These are phyloP conservation scores for Lenwebbia sp. DNA, from an alignment of 345 rosid genomes.

Conservation along the genomic window DNA sequence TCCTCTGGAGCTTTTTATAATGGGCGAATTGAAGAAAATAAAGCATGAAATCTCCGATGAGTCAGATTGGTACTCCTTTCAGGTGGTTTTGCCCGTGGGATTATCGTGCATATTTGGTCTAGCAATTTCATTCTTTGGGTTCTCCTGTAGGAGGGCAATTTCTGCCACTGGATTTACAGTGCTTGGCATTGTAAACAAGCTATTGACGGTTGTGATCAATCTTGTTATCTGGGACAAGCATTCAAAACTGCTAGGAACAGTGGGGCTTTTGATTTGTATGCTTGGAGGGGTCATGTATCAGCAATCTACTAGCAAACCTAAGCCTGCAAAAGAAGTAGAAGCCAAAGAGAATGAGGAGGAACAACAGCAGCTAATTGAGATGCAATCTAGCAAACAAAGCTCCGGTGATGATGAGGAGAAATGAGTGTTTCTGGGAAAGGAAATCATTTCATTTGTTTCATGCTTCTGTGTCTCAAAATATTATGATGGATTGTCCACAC, in stretches of 20 bases:
- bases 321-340: conserved; percentile 26
- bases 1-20: conserved; percentile 82
- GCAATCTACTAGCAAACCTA: conserved; percentile 73
- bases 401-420: conserved; percentile 9
- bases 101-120: conserved; percentile 78
- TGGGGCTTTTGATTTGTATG: conserved; percentile 89
- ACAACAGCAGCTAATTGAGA: conserved; percentile 57
- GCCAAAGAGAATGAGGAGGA: conserved; percentile 50
- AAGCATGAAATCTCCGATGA: conserved; percentile 63
- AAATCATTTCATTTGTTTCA: neutral
- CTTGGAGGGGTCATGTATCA: conserved; percentile 87
- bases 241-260: conserved; percentile 64
- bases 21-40: conserved; percentile 92
- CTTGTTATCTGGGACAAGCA: conserved; percentile 90
- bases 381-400: conserved; percentile 37
- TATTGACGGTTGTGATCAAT: conserved; percentile 84
- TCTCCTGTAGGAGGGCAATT: conserved; percentile 86
- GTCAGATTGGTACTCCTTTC: conserved; percentile 69
- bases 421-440: neutral
- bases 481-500: neutral
- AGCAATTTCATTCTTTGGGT: conserved; percentile 94
- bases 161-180: conserved; percentile 99
- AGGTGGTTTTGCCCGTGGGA: conserved; percentile 75
- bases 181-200: conserved; percentile 93
- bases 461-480: neutral